Evolutionary conservation across 1,284 basidiomycete species (phyloP).

Genomic region (Puccinia hordei): DNA sequence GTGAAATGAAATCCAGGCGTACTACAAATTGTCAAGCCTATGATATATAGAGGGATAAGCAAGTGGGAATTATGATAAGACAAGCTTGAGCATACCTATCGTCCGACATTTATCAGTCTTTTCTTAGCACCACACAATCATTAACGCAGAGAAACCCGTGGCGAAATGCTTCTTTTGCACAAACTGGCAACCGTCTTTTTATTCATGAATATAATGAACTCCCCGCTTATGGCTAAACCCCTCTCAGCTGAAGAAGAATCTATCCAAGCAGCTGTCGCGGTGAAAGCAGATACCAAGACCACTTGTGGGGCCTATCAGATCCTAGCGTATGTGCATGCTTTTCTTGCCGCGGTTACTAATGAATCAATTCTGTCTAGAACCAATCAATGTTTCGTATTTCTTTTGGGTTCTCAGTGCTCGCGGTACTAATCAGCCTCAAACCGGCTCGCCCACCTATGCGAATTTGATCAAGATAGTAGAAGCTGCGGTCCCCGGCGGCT

Average conservation of each 20-base stretch:
- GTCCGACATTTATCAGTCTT: neutral
- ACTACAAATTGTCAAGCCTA: neutral
- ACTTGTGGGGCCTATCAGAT: neutral
- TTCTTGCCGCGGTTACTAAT: neutral
- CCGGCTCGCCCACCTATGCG: neutral
- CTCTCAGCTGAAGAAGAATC: neutral
- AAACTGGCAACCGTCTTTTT: neutral
- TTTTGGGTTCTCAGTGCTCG: neutral
- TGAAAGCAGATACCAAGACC: neutral
- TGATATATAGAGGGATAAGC: neutral
- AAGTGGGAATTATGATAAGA: neutral
- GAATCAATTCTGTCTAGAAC: neutral
- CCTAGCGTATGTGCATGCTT: neutral
- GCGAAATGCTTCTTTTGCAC: neutral
- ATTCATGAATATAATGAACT: neutral
- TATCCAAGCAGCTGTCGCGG: neutral
- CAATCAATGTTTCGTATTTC: neutral
- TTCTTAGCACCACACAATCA: neutral
- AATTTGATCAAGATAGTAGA: constrained; percentile 3
- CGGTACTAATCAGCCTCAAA: constrained; percentile 30
- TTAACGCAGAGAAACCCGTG: neutral
- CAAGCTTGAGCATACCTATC: neutral
- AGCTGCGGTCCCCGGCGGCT: constrained; percentile 4
- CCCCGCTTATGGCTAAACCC: neutral
- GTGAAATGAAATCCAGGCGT: no score